Conservation (phyloP, 441 rosid species). For the Dalechampia spathulata region DNA sequence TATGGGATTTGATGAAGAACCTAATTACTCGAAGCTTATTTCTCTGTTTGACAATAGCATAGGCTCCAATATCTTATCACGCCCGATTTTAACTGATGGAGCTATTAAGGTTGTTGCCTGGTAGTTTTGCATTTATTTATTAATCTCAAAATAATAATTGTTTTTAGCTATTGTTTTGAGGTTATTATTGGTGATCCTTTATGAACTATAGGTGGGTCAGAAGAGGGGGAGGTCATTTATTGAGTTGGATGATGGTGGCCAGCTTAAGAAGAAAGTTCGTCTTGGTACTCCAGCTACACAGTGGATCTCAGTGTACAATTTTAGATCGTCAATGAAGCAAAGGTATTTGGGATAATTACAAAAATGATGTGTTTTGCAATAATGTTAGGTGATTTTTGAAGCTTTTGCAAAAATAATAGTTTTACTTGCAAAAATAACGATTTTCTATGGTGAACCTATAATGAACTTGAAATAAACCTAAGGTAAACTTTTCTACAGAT, state of each 20-base stretch:
- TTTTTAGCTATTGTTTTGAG: no score
- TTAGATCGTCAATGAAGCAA: slow-evolving; percentile 49
- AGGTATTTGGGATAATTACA: no score
- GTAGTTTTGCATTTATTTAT: no score
- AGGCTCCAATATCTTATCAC: slow-evolving; percentile 26
- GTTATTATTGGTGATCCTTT: not conserved
- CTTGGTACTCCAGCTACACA: slow-evolving; percentile 50
- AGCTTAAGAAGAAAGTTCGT: slow-evolving; percentile 42
- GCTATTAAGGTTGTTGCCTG: slow-evolving; percentile 39
- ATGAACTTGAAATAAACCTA: no score
- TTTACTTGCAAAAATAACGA: no score
- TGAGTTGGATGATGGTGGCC: slow-evolving; percentile 37
- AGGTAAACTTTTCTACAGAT: no score
- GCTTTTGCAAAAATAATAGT: no score
- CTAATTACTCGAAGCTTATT: slow-evolving; percentile 46
- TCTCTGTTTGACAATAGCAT: slow-evolving; percentile 41
- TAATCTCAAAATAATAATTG: no score
- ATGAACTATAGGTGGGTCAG: slow-evolving; percentile 36
- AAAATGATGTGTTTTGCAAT: no score
- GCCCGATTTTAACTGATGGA: slow-evolving; percentile 46
- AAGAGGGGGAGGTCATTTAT: slow-evolving; percentile 38
- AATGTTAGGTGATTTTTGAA: no score
- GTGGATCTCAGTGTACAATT: slow-evolving; percentile 55
- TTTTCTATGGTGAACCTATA: no score
- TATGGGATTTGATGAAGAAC: slow-evolving; percentile 59